Base-by-base conservation (phyloP, 208 protist genomes). In the Leishmania turanica region DNA sequence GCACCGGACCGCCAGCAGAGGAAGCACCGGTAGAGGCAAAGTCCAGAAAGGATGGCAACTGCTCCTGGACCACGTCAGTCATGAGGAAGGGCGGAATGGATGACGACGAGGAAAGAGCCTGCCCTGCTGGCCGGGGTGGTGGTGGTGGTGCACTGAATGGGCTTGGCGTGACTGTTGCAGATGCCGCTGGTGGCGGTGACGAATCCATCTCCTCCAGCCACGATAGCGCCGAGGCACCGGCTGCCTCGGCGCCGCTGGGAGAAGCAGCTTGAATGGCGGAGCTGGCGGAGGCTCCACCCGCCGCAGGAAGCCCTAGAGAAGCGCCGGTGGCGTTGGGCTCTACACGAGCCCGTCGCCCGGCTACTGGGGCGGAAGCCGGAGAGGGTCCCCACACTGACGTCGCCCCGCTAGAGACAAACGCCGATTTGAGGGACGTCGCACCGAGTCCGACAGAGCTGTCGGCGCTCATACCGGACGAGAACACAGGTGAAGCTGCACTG, bases 281-380 rank as follows among this genome's bases (percentile, higher is more conserved):
- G 58, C 24, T 49, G 45, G 42, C 15, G 42, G 75, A 37, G 21
- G 56, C 5, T 15, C 34, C 75, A 34, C 7, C 40, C 53, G 75
- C 34, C 37, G 60, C 5, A 17, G 75, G 58, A 53, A 42, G 53
- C 74, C 34, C 64, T 27, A 58, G 31, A n/a, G 40, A 56, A 27
- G 49, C 65, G 34, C 78, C 76, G 31, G 66, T 71, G 31, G 68
- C 62, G 0, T 37, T 60, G 51, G 60, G 47, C 24, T 54, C 27
- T n/a, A 34, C 62, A 49, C 56, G 72, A 27, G 84, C 80, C 21
- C 84, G 84, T 27, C 84, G 80, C 8, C 84, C 84, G 7, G 84
- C 77, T 17, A 88, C 84, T 7, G 84, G 80, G 6, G 74, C 80
- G 8, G 56, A 21, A 65, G 42, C 70, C 17, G 72, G 45, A 11